A percentile compares a stretch with the other conserved stretches of the same genome.
phyloP scores from a whole-genome alignment of 2,329 filamentous ascomycete species.

The Botrytis paeoniae region DNA sequence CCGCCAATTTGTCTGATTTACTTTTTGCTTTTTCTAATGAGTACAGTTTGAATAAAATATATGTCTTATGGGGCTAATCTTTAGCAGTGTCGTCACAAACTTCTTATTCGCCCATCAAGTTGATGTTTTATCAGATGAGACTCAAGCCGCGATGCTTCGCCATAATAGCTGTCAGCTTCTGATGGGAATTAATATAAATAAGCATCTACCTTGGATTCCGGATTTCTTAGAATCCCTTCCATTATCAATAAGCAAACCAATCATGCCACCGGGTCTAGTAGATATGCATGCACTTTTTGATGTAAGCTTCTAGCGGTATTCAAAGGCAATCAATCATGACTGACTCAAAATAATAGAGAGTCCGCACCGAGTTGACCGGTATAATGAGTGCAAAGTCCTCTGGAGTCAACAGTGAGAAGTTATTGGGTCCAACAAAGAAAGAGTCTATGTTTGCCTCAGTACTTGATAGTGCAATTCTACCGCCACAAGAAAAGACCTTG shows the following conservation, averaged over 20 bases:
- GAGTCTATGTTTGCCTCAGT: conserved; percentile 32
- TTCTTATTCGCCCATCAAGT: conserved; percentile 21
- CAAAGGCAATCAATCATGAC: no score
- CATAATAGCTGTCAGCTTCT: conserved; percentile 19
- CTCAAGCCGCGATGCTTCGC: conserved; percentile 12
- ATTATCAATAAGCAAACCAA: conserved; percentile 21
- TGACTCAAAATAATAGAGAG: conserved; percentile 6
- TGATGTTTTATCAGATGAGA: conserved; percentile 21
- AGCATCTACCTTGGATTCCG: conserved; percentile 17
- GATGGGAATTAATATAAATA: conserved; percentile 22
- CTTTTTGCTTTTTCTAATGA: not conserved
- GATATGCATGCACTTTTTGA: conserved; percentile 23
- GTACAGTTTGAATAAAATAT: not conserved
- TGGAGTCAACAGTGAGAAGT: no score
- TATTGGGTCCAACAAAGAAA: conserved; percentile 19
- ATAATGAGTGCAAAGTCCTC: conserved; percentile 16
- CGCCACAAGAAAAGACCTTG: not conserved
- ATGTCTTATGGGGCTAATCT: not conserved
- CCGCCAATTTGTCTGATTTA: not conserved
- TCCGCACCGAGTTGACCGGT: conserved; percentile 10
- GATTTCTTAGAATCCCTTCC: conserved; percentile 23
- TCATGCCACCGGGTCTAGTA: conserved; percentile 24
- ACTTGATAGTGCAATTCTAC: conserved; percentile 15
- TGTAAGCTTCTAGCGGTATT: not conserved
- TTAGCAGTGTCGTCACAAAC: conserved; percentile 16